Evolutionary conservation across 305 asterid species (phyloP), one percentile per base, ranked within the genome.

Genomic region (Solanum hybrid): DNA sequence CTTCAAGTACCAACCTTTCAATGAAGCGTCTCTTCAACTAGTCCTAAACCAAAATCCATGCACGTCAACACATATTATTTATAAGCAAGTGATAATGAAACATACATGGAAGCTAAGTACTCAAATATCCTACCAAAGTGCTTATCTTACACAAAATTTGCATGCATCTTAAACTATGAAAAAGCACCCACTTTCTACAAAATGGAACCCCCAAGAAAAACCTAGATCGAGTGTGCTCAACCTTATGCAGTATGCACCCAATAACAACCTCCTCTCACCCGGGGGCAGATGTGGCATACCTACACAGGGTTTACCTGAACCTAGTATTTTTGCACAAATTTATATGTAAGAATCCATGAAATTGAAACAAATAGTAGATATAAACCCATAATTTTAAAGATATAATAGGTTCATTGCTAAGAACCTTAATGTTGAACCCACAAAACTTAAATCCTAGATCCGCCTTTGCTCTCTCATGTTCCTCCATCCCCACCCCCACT

Each of bases 1-100:
- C 90, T 78, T 85, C 91, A 87, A 78, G 56, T 31, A 90, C 88
- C 15, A 89, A 88, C 79, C 88, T 88, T 89, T 78, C 86, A 35
- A 34, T 38, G 73, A 72, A 45, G 80, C 71, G 34, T 66, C 85
- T 85, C 89, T 78, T 35, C 69, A 40, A 78, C 11, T 37, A 72
- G 38, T 45, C 80, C 92, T 87, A 72, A 88, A 37, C 82, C 86
- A 87, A 42, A 32, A 78, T 35, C 13, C 81, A 89, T 77, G 51
- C 88, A 60, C 22, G 10, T 32, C 45, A 85, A 56, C 76, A 56
- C 32, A 31, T 85, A 32, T 85, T 31, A 85, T 22, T 22, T 32
- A 85, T 85, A 85, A 51, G 13, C n/a, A 85, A 32, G 76, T 32
- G 88, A 85, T 85, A 85, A 56, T 56, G 51, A 60, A 85, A 32